Conservation (phyloP, 331 rosid species). For the Acacia concinna region DNA sequence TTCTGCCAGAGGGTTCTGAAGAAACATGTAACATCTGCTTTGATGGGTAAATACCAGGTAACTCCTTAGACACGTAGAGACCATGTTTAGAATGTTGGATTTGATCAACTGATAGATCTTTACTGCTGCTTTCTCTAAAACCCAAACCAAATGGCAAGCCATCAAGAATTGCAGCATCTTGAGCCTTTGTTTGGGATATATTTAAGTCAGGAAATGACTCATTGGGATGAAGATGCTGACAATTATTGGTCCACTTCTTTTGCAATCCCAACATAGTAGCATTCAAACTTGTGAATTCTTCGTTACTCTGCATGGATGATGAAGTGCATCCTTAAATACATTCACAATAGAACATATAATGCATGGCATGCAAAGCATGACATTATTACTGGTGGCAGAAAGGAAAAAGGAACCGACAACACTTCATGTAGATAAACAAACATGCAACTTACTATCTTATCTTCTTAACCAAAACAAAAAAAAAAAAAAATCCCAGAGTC, state of each 20-base stretch:
- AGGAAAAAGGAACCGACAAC: not conserved
- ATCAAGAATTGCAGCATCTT: conserved; percentile 45
- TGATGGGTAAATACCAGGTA: conserved; percentile 36
- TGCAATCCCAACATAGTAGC: conserved; percentile 51
- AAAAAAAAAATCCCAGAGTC: not conserved
- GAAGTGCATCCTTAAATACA: conserved; percentile 42
- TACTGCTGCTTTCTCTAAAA: conserved; percentile 45
- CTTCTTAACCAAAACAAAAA: too few relatives aligned
- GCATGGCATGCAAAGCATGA: conserved; percentile 25
- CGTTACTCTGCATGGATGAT: conserved; percentile 73
- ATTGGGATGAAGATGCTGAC: conserved; percentile 55
- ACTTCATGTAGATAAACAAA: not conserved
- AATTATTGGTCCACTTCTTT: conserved; percentile 73
- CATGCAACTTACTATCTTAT: not conserved
- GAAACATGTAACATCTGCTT: conserved; percentile 42
- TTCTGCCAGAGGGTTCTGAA: conserved; percentile 33
- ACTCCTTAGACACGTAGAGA: conserved; percentile 37
- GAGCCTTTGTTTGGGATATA: conserved; percentile 42
- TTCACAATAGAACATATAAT: conserved; percentile 20
- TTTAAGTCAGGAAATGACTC: conserved; percentile 47
- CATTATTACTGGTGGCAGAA: not conserved
- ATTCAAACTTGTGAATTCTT: conserved; percentile 48
- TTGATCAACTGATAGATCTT: conserved; percentile 43
- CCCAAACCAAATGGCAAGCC: conserved; percentile 41
- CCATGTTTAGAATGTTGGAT: conserved; percentile 35